Percentiles rank a stretch among this genome's conserved stretches.
Conservation (phyloP, 768 basidiomycete species). For the Russula sp. region DNA sequence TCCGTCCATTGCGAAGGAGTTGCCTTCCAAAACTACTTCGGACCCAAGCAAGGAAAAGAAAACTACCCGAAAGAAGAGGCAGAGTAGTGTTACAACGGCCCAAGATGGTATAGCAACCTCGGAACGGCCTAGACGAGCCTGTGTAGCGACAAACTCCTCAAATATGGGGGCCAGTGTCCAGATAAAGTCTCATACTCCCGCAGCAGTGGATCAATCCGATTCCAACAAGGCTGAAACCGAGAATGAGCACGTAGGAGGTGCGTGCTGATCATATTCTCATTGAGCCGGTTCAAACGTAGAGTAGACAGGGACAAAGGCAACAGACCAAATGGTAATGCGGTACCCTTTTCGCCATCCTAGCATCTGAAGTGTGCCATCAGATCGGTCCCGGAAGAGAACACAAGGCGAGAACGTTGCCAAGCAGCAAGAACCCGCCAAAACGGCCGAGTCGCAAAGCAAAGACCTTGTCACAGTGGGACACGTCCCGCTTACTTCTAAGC, state of each 20-base stretch:
- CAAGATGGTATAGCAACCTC: background rate
- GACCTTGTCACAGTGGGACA: slow-evolving; percentile 1
- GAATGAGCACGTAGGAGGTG: background rate
- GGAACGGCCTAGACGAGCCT: slow-evolving; percentile 14
- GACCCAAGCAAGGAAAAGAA: background rate
- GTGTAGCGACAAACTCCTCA: background rate
- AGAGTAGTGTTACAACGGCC: background rate
- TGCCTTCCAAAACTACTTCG: background rate
- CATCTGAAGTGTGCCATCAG: slow-evolving; percentile 3
- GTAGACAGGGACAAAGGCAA: background rate
- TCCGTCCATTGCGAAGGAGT: background rate
- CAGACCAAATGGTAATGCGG: background rate
- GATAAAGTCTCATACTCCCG: background rate
- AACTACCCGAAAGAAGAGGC: slow-evolving; percentile 4
- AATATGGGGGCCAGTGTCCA: background rate
- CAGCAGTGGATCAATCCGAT: background rate
- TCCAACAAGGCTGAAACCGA: background rate
- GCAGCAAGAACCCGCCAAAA: background rate
- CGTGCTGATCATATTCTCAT: background rate
- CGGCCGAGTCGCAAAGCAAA: background rate
- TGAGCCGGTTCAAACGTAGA: background rate
- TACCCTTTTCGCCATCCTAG: background rate
- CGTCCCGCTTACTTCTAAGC: background rate
- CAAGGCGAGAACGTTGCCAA: background rate
- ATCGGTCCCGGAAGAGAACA: background rate